These are phyloP conservation scores for Xylaria acuta DNA, from an alignment of 495 filamentous ascomycete species.

Conservation along the genomic window DNA sequence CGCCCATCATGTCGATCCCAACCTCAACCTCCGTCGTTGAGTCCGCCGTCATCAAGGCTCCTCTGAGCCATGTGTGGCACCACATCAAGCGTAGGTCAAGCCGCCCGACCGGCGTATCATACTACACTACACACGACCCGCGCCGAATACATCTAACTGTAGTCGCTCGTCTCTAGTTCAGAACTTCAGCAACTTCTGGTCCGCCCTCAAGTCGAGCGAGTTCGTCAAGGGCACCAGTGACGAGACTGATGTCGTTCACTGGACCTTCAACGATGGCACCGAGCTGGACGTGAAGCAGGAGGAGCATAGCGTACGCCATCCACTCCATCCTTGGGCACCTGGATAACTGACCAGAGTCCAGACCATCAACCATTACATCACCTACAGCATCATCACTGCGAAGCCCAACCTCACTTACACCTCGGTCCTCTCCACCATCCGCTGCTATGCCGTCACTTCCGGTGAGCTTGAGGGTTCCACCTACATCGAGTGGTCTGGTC, in stretches of 20 bases:
- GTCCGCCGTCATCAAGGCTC: conserved; percentile 68
- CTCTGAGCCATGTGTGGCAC: conserved; percentile 69
- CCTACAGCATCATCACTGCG: conserved; percentile 69
- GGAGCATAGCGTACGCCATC: conserved; percentile 64
- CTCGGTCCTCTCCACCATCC: conserved; percentile 66
- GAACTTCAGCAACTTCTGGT: conserved; percentile 67
- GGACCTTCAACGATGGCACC: conserved; percentile 69
- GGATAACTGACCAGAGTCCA: conserved; percentile 34
- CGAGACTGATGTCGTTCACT: conserved; percentile 69
- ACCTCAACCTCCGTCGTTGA: conserved; percentile 69
- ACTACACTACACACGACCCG: neutral
- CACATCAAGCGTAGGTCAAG: conserved; percentile 60
- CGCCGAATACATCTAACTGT: neutral
- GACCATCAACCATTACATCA: conserved; percentile 74
- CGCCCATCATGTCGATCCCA: conserved; percentile 53
- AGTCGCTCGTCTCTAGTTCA: conserved; percentile 41
- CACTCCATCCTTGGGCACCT: neutral
- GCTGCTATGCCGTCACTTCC: conserved; percentile 64
- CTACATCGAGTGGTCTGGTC: conserved; percentile 67
- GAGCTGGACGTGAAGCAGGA: conserved; percentile 72
- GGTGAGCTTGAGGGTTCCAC: conserved; percentile 65
- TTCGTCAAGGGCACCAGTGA: conserved; percentile 61
- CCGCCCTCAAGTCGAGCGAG: conserved; percentile 59
- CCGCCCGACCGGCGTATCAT: neutral
- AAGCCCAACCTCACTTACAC: conserved; percentile 65